Evolutionary conservation across 2,329 filamentous ascomycete species (phyloP), one percentile per base, ranked within the genome.

Genomic region (Raffaelea arxii): DNA sequence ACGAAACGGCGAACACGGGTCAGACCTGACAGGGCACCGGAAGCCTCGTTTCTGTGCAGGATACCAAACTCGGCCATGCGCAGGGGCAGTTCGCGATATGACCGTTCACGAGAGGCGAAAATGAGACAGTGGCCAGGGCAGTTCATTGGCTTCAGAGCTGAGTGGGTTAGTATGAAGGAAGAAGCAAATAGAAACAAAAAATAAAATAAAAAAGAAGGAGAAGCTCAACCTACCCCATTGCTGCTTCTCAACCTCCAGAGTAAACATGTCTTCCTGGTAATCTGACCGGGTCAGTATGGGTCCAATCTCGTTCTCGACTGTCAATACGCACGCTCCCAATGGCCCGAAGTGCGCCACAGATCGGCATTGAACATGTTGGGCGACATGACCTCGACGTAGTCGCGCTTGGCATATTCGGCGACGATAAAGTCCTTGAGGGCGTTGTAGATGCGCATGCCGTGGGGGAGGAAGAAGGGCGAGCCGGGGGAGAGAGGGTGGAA

Each of bases 281-380:
- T 90, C 52, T 54, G 44, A 14, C 10, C 14, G 4, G 18, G 49
- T 53, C 43, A 53, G 51, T 39, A 25, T 10, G 14, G 3, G 9
- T 3, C 21, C 14, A 16, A 10, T n/a, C 7, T n/a, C n/a, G n/a
- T 5, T 36, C 6, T 10, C 38, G 14, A 9, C n/a, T 18, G 2
- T 6, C 36, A n/a, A 23, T 21, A 54, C 52, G 16, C 30, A 54
- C 52, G 82, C 50, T 84, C 79, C 90, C 91, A 96, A 65, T 97
- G 92, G 43, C 92, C 92, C 9, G 89, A 95, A 21, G 80, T 85
- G 70, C 95, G 92, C 92, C 92, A 97, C 14, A 97, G 70, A 6
- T 87, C 78, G 12, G 88, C 80, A 61, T 96, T 94, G 72, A 84
- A 98, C 84, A 98, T 94, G 69, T 92, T 97, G 43, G 92, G 92